phyloP scores from a whole-genome alignment of 2,329 filamentous ascomycete species.

The Dactylellina parvicollis region DNA sequence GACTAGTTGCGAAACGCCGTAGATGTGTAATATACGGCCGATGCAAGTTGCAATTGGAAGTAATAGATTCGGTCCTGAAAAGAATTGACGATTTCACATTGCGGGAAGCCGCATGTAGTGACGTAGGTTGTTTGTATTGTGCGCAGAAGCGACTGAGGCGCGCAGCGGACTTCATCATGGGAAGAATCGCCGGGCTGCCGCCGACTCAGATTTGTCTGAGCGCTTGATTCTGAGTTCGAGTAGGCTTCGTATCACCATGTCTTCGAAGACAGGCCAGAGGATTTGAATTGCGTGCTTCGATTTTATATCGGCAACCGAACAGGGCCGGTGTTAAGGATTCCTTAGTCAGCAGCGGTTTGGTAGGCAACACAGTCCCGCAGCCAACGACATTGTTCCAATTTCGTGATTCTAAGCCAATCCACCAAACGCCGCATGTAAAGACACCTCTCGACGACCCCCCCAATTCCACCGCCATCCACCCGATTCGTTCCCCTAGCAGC shows the following conservation, averaged over 20 bases:
- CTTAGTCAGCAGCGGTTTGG: too few species aligned
- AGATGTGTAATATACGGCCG: neutral
- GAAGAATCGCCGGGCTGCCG: neutral
- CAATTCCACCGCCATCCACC: neutral
- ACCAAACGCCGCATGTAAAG: constrained; percentile 35
- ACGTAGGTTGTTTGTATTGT: constrained; percentile 9
- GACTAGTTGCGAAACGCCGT: constrained; percentile 31
- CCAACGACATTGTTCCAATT: constrained; percentile 53
- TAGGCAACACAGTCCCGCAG: too few species aligned
- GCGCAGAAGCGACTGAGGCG: constrained; percentile 43
- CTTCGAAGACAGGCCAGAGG: too few species aligned
- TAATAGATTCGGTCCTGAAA: neutral
- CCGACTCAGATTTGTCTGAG: too few species aligned
- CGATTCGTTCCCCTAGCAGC: constrained; percentile 23
- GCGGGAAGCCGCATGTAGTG: neutral
- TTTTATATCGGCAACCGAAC: too few species aligned
- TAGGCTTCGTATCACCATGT: constrained; percentile 11
- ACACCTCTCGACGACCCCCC: constrained; percentile 20
- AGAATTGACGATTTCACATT: neutral
- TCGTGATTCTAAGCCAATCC: constrained; percentile 37
- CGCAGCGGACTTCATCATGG: constrained; percentile 41
- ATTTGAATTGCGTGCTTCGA: too few species aligned
- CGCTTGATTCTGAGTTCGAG: too few species aligned
- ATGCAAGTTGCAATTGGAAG: neutral
- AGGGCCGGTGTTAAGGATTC: too few species aligned